A percentile compares a stretch with the other conserved stretches of the same genome.
Evolutionary conservation across 176 grass and related monocot species (phyloP).

Genomic region (Oryza meridionalis): DNA sequence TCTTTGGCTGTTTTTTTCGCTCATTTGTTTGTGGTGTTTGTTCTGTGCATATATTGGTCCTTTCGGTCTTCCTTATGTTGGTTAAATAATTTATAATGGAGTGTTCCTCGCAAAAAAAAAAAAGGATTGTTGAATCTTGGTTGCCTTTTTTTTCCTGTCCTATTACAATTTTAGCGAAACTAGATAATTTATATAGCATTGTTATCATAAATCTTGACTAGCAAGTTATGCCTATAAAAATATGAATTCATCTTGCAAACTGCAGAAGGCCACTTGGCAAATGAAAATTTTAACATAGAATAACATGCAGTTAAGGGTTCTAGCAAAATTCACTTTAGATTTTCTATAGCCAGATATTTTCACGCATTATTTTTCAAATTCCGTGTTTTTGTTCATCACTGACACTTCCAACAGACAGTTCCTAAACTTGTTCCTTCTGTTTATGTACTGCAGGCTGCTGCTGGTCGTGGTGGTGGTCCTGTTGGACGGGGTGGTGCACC

Average conservation of each 20-base stretch:
- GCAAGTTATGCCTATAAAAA: background rate
- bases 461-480: slow-evolving; percentile 51
- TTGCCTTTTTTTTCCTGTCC: background rate
- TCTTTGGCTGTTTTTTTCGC: background rate
- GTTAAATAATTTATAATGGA: background rate
- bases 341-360: background rate
- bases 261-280: background rate
- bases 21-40: background rate
- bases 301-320: background rate
- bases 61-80: background rate
- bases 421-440: slow-evolving; percentile 20
- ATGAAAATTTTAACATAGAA: background rate
- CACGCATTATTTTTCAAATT: background rate
- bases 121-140: background rate
- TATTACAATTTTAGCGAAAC: background rate
- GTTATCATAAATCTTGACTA: background rate
- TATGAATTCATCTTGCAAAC: background rate
- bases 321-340: background rate
- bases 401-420: background rate
- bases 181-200: background rate
- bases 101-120: background rate
- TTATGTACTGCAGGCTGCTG: slow-evolving; percentile 40
- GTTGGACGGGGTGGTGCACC: slow-evolving; percentile 24
- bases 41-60: background rate
- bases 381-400: background rate